A percentile compares a stretch with the other conserved stretches of the same genome.
phyloP scores from a whole-genome alignment of 176 grass and related monocot species.

The Urochloa ruziziensis region DNA sequence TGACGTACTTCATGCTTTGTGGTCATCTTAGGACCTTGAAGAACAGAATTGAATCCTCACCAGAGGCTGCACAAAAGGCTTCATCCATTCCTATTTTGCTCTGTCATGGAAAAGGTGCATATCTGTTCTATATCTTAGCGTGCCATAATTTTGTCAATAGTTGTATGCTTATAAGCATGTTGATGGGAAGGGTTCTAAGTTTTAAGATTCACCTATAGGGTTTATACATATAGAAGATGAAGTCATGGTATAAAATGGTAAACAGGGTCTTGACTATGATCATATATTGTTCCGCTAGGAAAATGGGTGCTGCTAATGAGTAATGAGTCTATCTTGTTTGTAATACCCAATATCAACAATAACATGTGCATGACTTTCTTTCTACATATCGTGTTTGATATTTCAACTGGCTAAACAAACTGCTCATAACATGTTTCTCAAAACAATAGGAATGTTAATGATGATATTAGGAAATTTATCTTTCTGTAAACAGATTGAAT shows the following conservation, averaged over 20 bases:
- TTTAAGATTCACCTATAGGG: not conserved
- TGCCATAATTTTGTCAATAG: not conserved
- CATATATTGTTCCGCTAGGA: not conserved
- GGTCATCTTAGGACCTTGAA: conserved; percentile 67
- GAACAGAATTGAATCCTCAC: conserved; percentile 78
- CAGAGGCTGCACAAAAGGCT: conserved; percentile 76
- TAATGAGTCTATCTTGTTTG: not conserved
- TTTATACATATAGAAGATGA: not conserved
- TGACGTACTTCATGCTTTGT: not conserved
- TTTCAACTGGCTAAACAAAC: too few relatives aligned
- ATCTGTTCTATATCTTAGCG: not conserved
- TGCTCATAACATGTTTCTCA: not conserved
- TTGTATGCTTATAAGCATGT: conserved; percentile 10
- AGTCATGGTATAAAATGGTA: not conserved
- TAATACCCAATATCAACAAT: not conserved
- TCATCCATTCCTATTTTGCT: conserved; percentile 86
- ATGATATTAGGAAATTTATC: not conserved
- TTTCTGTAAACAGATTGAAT: not conserved
- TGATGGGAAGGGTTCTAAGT: not conserved
- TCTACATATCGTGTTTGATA: not conserved
- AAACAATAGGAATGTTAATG: not conserved
- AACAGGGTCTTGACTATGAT: not conserved
- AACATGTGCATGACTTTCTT: not conserved
- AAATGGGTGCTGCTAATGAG: not conserved
- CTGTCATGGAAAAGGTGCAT: conserved; percentile 93